phyloP scores from a whole-genome alignment of 148 eudicot species.

The Tetragonia tetragonoides region DNA sequence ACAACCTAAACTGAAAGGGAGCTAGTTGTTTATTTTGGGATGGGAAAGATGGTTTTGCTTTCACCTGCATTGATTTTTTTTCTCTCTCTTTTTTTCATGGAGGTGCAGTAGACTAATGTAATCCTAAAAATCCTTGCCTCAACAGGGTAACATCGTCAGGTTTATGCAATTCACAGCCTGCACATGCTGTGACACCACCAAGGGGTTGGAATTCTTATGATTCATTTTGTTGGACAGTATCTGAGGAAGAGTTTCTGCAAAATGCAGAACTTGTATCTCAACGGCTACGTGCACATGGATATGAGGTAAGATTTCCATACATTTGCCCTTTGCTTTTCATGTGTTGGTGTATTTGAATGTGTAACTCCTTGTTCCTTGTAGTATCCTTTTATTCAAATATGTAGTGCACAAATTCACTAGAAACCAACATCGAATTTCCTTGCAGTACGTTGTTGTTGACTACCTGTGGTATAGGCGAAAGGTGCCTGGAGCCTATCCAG shows the following conservation, averaged over 20 bases:
- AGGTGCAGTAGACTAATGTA: not conserved
- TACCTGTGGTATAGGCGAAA: conserved; percentile 93
- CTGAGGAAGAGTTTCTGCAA: conserved; percentile 81
- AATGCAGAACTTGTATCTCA: conserved; percentile 77
- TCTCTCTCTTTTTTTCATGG: not conserved
- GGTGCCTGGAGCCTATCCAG: conserved; percentile 65
- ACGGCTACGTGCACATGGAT: conserved; percentile 61
- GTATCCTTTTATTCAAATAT: not conserved
- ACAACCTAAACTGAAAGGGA: not conserved
- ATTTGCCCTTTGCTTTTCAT: not conserved
- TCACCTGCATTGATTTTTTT: not conserved
- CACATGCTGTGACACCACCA: conserved; percentile 60
- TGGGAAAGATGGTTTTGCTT: not conserved
- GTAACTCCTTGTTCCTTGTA: not conserved
- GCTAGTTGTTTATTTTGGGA: not conserved
- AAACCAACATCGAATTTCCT: conserved; percentile 4
- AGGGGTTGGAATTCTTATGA: conserved; percentile 99
- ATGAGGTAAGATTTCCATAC: conserved; percentile 51
- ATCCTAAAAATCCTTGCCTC: not conserved
- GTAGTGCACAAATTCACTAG: not conserved
- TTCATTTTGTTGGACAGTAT: conserved; percentile 85
- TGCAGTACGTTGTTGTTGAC: conserved; percentile 96
- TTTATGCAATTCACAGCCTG: conserved; percentile 13
- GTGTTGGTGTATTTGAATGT: not conserved
- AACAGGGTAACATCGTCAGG: conserved; percentile 38